phyloP scores from a whole-genome alignment of 768 basidiomycete species.

The Lyophyllum decastes region DNA sequence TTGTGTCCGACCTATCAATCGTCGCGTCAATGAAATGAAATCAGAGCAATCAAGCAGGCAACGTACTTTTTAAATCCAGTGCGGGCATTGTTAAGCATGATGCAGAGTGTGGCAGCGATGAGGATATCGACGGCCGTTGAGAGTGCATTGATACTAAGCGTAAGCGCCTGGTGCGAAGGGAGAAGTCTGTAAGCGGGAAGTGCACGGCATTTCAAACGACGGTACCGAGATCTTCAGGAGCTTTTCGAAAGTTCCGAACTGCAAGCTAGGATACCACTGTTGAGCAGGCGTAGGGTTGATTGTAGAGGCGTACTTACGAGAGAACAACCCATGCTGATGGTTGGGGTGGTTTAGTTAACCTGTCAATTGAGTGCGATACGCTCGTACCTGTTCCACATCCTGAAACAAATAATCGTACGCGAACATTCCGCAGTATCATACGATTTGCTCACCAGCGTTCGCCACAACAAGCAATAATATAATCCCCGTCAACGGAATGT shows the following conservation, averaged over 20 bases:
- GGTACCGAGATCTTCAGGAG: conserved; percentile 35
- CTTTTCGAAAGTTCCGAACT: conserved; percentile 34
- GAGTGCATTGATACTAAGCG: conserved; percentile 50
- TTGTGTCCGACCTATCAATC: conserved; percentile 20
- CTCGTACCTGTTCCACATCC: conserved; percentile 1
- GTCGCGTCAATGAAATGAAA: not conserved
- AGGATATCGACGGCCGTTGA: conserved; percentile 47
- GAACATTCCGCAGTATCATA: not conserved
- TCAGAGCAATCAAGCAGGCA: not conserved
- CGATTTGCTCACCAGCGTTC: conserved; percentile 1
- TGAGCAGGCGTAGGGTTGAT: not conserved
- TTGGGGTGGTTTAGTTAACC: not conserved
- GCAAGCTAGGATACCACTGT: conserved; percentile 24
- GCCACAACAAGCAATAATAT: conserved; percentile 3
- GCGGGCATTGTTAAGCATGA: conserved; percentile 44
- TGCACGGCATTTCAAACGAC: conserved; percentile 9
- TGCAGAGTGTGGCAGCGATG: conserved; percentile 48
- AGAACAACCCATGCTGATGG: conserved; percentile 40
- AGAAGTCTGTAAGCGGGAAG: conserved; percentile 1
- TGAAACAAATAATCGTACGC: not conserved
- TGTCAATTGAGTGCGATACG: no score
- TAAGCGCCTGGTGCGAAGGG: conserved; percentile 34
- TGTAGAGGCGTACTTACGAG: conserved; percentile 28
- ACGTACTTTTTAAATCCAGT: conserved; percentile 50
- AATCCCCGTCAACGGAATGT: conserved; percentile 2